phyloP scores from a whole-genome alignment of 768 basidiomycete species.

The Leccinum rimulosum region DNA sequence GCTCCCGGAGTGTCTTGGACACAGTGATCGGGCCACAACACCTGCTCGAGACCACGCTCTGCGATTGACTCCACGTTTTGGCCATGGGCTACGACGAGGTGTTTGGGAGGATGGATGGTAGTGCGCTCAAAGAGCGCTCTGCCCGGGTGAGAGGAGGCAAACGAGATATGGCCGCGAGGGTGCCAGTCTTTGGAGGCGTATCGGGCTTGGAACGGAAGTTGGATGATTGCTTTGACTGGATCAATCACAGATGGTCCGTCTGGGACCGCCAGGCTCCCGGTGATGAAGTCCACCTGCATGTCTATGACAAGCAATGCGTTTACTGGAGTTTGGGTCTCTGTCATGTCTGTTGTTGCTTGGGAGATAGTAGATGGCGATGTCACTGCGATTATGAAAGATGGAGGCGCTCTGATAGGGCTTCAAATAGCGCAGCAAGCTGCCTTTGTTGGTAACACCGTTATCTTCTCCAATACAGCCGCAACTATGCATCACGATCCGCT shows the following conservation, averaged over 20 bases:
- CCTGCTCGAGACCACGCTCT: constrained; percentile 41
- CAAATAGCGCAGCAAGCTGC: neutral
- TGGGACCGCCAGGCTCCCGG: constrained; percentile 69
- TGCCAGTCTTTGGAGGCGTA: constrained; percentile 61
- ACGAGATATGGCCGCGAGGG: constrained; percentile 66
- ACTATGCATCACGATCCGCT: neutral
- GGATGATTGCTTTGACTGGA: constrained; percentile 54
- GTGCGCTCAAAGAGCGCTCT: constrained; percentile 41
- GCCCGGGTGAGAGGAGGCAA: constrained; percentile 49
- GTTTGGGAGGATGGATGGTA: constrained; percentile 34
- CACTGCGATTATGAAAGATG: too few species aligned
- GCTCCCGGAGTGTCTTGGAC: constrained; percentile 58
- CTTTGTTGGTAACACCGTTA: neutral
- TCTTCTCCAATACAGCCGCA: too few species aligned
- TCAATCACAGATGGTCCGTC: constrained; percentile 57
- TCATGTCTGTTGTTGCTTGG: constrained; percentile 17
- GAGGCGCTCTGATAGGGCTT: neutral
- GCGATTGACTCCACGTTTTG: constrained; percentile 17
- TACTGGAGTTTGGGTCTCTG: constrained; percentile 2
- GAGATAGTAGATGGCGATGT: neutral
- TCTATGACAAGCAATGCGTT: constrained; percentile 70
- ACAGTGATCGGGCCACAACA: constrained; percentile 83
- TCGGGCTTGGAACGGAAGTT: constrained; percentile 49
- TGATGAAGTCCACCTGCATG: constrained; percentile 82
- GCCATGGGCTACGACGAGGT: constrained; percentile 28